Conservation (phyloP, 345 rosid genomes). For the Fremontodendron californicum region DNA sequence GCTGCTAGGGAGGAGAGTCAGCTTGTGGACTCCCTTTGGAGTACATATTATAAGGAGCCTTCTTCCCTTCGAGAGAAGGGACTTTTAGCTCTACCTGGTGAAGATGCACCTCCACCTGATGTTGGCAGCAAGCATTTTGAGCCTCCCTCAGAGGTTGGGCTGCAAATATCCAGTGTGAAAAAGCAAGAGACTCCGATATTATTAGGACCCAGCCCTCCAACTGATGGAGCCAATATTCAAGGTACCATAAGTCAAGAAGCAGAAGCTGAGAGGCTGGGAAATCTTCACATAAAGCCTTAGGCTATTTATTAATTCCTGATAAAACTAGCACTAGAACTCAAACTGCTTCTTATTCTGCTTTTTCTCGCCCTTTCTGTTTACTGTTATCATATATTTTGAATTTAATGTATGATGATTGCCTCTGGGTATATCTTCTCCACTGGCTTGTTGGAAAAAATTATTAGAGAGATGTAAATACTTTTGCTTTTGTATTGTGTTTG, state of each 20-base stretch:
- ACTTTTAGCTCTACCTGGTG: no score
- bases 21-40: conserved; percentile 75
- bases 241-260: conserved; percentile 9
- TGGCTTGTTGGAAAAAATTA: not conserved
- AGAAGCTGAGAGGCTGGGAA: conserved; percentile 10
- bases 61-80: no score
- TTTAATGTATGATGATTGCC: not conserved
- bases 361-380: not conserved
- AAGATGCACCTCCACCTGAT: no score
- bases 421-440: no score
- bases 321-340: not conserved
- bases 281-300: not conserved
- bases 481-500: not conserved
- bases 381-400: not conserved
- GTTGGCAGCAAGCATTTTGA: conserved; percentile 69
- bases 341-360: no score
- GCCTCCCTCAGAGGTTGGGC: conserved; percentile 79
- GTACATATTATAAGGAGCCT: conserved; percentile 37
- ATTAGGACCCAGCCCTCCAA: conserved; percentile 43
- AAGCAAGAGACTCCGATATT: conserved; percentile 55
- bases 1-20: conserved; percentile 83
- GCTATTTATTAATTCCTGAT: not conserved
- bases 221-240: conserved; percentile 16
- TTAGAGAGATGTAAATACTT: not conserved
- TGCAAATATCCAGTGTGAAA: no score